Evolutionary conservation across 352 stramenopile species (phyloP).

Genomic region (Phytophthora hybrid): DNA sequence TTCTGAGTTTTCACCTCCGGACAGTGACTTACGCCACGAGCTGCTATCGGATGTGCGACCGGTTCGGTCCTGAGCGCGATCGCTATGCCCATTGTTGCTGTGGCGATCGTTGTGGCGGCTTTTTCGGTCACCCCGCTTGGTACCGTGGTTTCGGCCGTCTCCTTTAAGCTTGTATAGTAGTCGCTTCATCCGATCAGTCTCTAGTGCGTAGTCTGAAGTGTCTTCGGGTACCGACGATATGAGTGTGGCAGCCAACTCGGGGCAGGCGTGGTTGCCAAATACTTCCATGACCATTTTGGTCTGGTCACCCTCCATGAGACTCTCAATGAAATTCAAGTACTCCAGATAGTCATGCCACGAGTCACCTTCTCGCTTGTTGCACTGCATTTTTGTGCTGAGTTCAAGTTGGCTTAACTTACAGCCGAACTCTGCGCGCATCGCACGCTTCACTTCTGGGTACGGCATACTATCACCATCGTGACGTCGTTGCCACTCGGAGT

Average conservation of each 20-base stretch:
- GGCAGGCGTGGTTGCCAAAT: background rate
- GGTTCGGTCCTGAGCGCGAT: too few relatives aligned
- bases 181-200: background rate
- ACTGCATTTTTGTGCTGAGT: background rate
- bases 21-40: too few relatives aligned
- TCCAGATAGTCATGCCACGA: constrained; percentile 6
- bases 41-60: too few relatives aligned
- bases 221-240: background rate
- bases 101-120: background rate
- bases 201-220: too few relatives aligned
- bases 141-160: background rate
- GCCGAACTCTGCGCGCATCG: background rate
- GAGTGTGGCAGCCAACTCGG: background rate
- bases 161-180: background rate
- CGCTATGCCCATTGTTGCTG: too few relatives aligned
- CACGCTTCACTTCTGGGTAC: background rate
- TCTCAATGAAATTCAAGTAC: constrained; percentile 8
- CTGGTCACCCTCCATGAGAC: constrained; percentile 6
- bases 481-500: background rate
- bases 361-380: constrained; percentile 1
- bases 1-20: background rate
- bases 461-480: background rate
- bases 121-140: background rate
- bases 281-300: background rate
- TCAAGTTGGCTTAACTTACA: constrained; percentile 1